phyloP scores from a whole-genome alignment of 116 monocot species.

The Phalaenopsis hybrid region DNA sequence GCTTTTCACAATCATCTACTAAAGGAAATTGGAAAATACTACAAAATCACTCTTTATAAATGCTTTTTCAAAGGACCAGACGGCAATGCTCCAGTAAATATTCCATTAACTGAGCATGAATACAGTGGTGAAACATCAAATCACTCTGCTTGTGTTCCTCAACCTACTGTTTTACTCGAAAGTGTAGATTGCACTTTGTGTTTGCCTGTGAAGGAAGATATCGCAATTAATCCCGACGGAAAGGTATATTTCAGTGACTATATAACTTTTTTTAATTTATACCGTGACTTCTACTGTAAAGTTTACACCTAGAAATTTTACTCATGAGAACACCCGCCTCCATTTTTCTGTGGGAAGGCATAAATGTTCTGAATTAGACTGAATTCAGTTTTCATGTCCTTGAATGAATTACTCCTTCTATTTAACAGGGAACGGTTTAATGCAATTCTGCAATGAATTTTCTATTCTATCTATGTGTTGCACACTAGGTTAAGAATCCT shows the following conservation, averaged over 20 bases:
- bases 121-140: neutral
- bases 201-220: neutral
- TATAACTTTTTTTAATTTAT: neutral
- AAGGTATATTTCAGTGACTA: conserved; percentile 3
- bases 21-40: neutral
- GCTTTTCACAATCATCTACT: neutral
- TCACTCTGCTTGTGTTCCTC: neutral
- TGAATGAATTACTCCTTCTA: too few species aligned
- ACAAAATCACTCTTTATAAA: neutral
- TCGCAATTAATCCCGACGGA: neutral
- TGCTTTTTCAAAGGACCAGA: neutral
- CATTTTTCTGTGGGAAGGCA: neutral
- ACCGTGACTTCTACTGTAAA: neutral
- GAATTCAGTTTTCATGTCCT: too few species aligned
- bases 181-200: neutral
- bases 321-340: neutral
- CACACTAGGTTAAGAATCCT: too few species aligned
- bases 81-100: neutral
- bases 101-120: neutral
- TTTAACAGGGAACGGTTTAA: too few species aligned
- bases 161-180: neutral
- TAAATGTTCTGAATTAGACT: neutral
- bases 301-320: neutral
- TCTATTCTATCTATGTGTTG: too few species aligned
- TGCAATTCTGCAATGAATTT: too few species aligned